Base-by-base conservation (phyloP, 176 grass and related monocot species). In the Dactylis glomerata region DNA sequence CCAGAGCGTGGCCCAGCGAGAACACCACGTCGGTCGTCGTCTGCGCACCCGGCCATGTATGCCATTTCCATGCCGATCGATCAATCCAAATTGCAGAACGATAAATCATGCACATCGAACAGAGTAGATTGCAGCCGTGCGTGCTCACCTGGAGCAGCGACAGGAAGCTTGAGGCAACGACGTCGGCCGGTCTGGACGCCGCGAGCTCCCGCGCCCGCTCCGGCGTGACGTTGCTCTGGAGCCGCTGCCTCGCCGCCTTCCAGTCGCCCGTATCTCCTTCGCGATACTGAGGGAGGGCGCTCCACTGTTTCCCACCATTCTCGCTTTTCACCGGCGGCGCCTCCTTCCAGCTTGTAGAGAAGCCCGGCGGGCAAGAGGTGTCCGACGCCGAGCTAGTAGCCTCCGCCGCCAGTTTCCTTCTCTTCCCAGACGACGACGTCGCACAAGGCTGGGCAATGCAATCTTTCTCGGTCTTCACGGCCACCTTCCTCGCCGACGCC, bases 201-300 rank as follows among this genome's bases (percentile, higher is more conserved):
- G 85, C 26, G 55, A 75, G 54, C 26, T 1, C 10, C 19, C 67
- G 52, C 54, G 73, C 55, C 55, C 22, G 32, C 26, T 14, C 27
- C 22, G 75, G 75, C 87, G 87, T 42, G 32, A 73, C 67, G 44
- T 26, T 66, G 81, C 81, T 22, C 66, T 58, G 46, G 46, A 89
- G 68, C 68, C 68, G 59, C 44, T 5, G 57, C 46, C 67, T 38
- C 2, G 68, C 23, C 12, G 20, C 22, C 76, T 55, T 23, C 87
- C 67, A 84, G 65, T 19, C 47, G 22, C 3, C 24, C n/a, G 57
- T 26, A 24, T 61, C 59, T 5, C 55, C 55, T 24, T 58, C 23
- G n/a, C n/a, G 55, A 10, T 42, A 10, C 41, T 42, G 41, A 42
- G 8, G 9, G 41, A 8, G 41, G 41, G 47, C 16, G 47, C 47